Base-by-base conservation (phyloP, 1,284 basidiomycete genomes). In the Moesziomyces aphidis region DNA sequence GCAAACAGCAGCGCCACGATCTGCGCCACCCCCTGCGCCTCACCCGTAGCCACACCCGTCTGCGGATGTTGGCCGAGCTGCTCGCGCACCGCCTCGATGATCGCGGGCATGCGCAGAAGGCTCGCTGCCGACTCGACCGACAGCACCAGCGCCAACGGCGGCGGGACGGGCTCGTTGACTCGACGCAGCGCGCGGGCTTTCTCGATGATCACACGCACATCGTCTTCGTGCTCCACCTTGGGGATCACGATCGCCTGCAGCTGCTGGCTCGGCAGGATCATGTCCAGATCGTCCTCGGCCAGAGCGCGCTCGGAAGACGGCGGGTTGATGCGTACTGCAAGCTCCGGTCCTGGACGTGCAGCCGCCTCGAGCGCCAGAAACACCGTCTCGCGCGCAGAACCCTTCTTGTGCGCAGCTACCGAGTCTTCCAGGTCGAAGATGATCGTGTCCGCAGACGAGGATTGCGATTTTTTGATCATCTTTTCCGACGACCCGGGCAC, bases 341-440 rank as follows among this genome's bases (percentile, higher is more conserved):
- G 63, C 47, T 83, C 80, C 0, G 81, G 75, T 0, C 58, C 61
- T 0, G 63, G 61, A 4, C 67, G 54, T 1, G 47, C 44, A 26
- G 74, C 76, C 19, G 76, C 80, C 44, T 76, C 67, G 31, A 83
- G 67, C 3, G 73, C 81, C 9, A 82, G 70, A 3, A 79, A 66
- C 1, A 83, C 82, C 47, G 78, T 72, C 52, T 76, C 70, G 2
- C 77, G 68, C 3, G 82, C 83, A 10, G 72, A 73, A 0, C 75
- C 76, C 49, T 83, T 83, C 13, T 80, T 77, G 64, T 83, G 83
- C 24, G 59, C 55, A 0, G 82, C 83, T 0, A 83, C 82, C 39
- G 78, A 64, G 47, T 84, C 80, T 55, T 84, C 83, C 10, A 84
- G 72, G 46, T 84, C 83, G 39, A 74, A 83, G 36, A 84, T 79